Base-by-base conservation (phyloP, 2,329 filamentous ascomycete genomes). In the Fusarium sp. region DNA sequence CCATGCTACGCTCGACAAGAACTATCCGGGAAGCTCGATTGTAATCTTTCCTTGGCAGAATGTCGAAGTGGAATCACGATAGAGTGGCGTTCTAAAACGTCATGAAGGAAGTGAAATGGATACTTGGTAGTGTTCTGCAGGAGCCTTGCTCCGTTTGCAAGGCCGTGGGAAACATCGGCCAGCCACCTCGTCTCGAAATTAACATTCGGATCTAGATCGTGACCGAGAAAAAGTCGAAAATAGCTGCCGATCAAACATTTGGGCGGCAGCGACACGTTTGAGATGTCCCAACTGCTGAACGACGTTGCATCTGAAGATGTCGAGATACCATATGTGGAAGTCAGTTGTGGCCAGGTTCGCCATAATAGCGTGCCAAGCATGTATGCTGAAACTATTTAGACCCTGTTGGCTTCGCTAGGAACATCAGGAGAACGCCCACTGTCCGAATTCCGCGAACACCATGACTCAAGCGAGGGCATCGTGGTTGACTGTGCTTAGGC, bases 401-500 rank as follows among this genome's bases (percentile, higher is more conserved):
- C 62, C 52, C 56, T 66, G 67, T 52, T 63, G 52, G 57, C 40
- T 62, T 67, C 44, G 41, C 26, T 30, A 37, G 37, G 46, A 45
- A 57, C 30, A 46, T 34, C 41, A 63, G 37, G 44, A 45, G 38
- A 64, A 54, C 28, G 33, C n/a, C 36, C 53, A 69, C 47, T 44
- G 26, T n/a, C 38, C 20, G 30, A 56, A 23, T 20, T 49, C 40
- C 65, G 65, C 56, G 20, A 41, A 51, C 55, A 58, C 56, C 71
- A 67, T 49, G 71, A 73, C 64, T 74, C 71, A 65, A 70, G 31
- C 50, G 38, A 67, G 41, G 46, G 37, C 57, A 69, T 57, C 55
- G 50, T 56, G 49, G 38, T 50, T 55, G 53, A 56, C 52, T 58
- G 51, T 52, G 58, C 60, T 41, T 31, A 46, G 54, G 44, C 13